phyloP scores from a whole-genome alignment of 1,284 basidiomycete genomes.

The Mycena citricolor region DNA sequence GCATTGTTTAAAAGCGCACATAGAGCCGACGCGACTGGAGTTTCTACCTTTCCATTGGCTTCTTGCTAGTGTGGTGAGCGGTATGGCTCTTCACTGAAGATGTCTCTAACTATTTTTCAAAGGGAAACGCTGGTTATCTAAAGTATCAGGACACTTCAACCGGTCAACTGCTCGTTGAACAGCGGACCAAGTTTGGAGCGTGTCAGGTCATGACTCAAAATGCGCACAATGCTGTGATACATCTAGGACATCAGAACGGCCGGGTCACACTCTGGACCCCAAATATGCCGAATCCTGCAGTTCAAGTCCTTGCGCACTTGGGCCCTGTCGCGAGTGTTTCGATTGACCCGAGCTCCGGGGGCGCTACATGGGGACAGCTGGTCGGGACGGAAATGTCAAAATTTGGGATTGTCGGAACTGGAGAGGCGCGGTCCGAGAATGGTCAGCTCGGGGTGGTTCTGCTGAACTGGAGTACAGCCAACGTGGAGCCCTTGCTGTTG shows the following conservation, averaged over 20 bases:
- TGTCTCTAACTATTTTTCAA: constrained; percentile 2
- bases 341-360: constrained; percentile 81
- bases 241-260: constrained; percentile 92
- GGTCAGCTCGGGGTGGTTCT: constrained; percentile 67
- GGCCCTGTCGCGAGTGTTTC: constrained; percentile 84
- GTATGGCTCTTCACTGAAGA: constrained; percentile 1
- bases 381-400: constrained; percentile 88
- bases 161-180: constrained; percentile 83
- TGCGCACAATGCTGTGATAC: constrained; percentile 86
- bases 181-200: constrained; percentile 88
- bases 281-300: constrained; percentile 87
- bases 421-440: constrained; percentile 83
- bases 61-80: constrained; percentile 77
- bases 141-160: constrained; percentile 99
- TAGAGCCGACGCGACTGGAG: constrained; percentile 90
- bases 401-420: constrained; percentile 97
- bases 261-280: constrained; percentile 96
- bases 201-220: constrained; percentile 92
- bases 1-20: constrained; percentile 80
- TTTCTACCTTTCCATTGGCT: constrained; percentile 97
- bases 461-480: constrained; percentile 77
- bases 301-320: constrained; percentile 88
- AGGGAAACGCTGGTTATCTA: constrained; percentile 88
- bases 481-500: constrained; percentile 82
- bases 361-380: constrained; percentile 88